phyloP scores from a whole-genome alignment of 1,284 basidiomycete genomes.

The Kwoniella shivajii region DNA sequence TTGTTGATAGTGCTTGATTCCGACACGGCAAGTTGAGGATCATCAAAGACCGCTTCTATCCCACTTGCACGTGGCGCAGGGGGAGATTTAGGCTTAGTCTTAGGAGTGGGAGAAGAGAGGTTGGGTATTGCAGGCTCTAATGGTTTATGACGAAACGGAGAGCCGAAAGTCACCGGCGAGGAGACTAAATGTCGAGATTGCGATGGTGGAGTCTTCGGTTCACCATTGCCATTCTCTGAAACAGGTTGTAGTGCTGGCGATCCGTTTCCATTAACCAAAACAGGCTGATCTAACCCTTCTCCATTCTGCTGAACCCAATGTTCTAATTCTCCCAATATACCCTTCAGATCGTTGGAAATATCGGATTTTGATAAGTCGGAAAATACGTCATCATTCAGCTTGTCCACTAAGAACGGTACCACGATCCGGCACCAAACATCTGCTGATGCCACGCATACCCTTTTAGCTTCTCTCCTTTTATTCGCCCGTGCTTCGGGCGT shows the following conservation, averaged over 20 bases:
- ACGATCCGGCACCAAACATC: slow-evolving; percentile 59
- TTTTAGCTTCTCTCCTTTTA: slow-evolving; percentile 54
- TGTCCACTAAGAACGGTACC: slow-evolving; percentile 68
- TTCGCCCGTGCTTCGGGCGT: slow-evolving; percentile 36
- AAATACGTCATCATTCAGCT: slow-evolving; percentile 73
- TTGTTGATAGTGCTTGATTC: neutral
- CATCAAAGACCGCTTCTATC: slow-evolving; percentile 9
- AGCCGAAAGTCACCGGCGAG: neutral
- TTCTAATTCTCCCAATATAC: slow-evolving; percentile 20
- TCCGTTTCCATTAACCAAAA: neutral
- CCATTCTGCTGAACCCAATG: slow-evolving; percentile 31
- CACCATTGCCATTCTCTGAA: neutral
- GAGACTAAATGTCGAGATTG: neutral
- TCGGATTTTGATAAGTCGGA: slow-evolving; percentile 44
- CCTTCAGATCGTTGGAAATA: slow-evolving; percentile 4
- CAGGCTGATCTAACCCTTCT: slow-evolving; percentile 7
- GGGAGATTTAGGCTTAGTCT: neutral
- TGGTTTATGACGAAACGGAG: neutral
- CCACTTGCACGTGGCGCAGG: neutral
- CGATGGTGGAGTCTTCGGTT: slow-evolving; percentile 5
- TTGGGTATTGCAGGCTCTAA: neutral
- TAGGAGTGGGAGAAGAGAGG: slow-evolving; percentile 1
- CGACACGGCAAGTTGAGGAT: neutral
- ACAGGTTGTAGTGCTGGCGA: neutral
- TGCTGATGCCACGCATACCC: slow-evolving; percentile 61